Evolutionary conservation across 179 eudicot species (phyloP).

Genomic region (Beta lomatogona): DNA sequence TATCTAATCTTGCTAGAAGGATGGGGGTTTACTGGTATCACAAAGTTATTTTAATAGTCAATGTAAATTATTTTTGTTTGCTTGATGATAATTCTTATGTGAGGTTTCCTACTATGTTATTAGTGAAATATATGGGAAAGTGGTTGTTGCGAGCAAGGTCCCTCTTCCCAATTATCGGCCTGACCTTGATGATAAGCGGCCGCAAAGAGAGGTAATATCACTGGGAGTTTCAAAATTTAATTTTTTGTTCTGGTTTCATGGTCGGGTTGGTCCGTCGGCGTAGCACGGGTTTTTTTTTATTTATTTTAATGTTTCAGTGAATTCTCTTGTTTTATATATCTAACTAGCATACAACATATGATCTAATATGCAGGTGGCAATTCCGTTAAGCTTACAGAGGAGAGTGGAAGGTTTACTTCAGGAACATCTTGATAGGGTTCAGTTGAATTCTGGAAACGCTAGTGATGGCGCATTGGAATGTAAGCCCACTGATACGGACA

Average conservation of each 20-base stretch:
- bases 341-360: conserved; percentile 8
- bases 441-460: conserved; percentile 43
- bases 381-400: conserved; percentile 94
- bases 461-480: conserved; percentile 34
- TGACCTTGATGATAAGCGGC: conserved; percentile 98
- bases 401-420: conserved; percentile 98
- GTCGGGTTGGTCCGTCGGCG: background rate
- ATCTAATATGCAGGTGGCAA: conserved; percentile 62
- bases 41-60: conserved; percentile 9
- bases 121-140: conserved; percentile 90
- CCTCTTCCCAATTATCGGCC: conserved; percentile 99
- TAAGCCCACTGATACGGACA: conserved; percentile 36
- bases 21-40: conserved; percentile 92
- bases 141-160: conserved; percentile 91
- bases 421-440: conserved; percentile 84
- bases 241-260: background rate
- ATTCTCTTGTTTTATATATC: background rate
- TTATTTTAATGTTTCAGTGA: background rate
- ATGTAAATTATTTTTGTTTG: background rate
- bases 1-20: conserved; percentile 84
- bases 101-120: conserved; percentile 21
- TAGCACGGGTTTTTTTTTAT: background rate
- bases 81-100: background rate
- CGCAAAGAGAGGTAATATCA: conserved; percentile 90
- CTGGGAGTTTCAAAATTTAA: background rate